Conservation (phyloP, 2,329 filamentous ascomycete species). For the Tolypocladium inflatum region DNA sequence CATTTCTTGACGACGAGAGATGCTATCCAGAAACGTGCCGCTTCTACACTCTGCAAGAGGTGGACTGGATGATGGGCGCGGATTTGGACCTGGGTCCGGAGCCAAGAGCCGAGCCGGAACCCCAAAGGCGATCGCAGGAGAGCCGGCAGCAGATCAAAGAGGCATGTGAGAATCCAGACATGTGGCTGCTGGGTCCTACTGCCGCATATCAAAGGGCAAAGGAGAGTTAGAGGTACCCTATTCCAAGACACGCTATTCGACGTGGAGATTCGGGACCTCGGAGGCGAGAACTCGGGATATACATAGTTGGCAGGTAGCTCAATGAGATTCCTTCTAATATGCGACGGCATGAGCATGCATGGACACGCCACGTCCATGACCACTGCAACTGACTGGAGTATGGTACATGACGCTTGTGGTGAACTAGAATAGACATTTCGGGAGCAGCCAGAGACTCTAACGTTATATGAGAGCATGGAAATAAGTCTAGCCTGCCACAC, state of each 20-base stretch:
- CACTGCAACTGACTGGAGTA: too few relatives aligned
- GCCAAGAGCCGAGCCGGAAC: background rate
- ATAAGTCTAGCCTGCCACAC: background rate
- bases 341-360: too few relatives aligned
- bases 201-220: background rate
- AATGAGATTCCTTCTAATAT: background rate
- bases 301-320: too few relatives aligned
- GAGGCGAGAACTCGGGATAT: too few relatives aligned
- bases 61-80: background rate
- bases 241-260: too few relatives aligned
- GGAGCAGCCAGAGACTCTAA: too few relatives aligned
- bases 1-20: background rate
- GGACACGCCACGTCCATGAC: too few relatives aligned
- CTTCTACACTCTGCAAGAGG: background rate
- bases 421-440: too few relatives aligned
- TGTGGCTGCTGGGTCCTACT: background rate
- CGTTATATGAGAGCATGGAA: too few relatives aligned
- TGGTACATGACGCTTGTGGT: too few relatives aligned
- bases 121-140: background rate
- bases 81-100: background rate
- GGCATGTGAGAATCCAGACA: background rate
- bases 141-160: background rate
- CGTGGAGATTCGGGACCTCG: too few relatives aligned
- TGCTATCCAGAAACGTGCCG: background rate
- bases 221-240: background rate